Percentiles rank a stretch among this genome's conserved stretches.
Evolutionary conservation across 306 rosid genomes (phyloP).

Genomic region (Betula pendula): DNA sequence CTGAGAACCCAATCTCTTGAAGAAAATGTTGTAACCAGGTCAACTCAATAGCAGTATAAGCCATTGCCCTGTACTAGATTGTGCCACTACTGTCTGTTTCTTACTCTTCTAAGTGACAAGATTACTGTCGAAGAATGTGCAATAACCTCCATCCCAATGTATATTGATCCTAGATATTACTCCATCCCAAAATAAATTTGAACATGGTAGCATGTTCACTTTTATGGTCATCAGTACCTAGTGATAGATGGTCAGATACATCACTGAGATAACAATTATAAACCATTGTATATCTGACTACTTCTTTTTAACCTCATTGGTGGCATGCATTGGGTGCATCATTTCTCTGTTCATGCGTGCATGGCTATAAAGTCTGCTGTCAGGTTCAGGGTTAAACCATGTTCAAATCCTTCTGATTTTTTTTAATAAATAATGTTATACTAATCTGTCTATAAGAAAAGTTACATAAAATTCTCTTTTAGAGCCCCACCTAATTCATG

Average conservation of each 20-base stretch:
- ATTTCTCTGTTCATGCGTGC: neutral
- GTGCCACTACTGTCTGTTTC: no score
- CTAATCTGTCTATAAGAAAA: no score
- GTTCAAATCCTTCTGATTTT: neutral
- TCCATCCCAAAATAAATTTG: neutral
- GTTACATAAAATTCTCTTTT: no score
- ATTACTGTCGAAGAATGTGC: no score
- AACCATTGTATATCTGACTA: neutral
- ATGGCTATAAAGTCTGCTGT: neutral
- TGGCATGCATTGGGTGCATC: neutral
- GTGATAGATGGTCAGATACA: neutral
- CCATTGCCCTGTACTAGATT: no score
- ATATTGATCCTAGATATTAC: neutral
- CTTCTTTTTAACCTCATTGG: no score
- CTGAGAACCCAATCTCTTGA: no score
- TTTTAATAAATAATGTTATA: no score
- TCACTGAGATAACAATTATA: neutral
- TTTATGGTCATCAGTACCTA: neutral
- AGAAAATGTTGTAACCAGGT: no score
- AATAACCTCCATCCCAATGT: no score
- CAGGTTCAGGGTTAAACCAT: neutral
- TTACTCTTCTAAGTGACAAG: no score
- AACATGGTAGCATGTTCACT: neutral
- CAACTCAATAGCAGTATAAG: no score
- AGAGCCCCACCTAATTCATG: neutral